These are phyloP conservation scores for Urtica urens DNA, from an alignment of 306 rosid species.

Conservation along the genomic window DNA sequence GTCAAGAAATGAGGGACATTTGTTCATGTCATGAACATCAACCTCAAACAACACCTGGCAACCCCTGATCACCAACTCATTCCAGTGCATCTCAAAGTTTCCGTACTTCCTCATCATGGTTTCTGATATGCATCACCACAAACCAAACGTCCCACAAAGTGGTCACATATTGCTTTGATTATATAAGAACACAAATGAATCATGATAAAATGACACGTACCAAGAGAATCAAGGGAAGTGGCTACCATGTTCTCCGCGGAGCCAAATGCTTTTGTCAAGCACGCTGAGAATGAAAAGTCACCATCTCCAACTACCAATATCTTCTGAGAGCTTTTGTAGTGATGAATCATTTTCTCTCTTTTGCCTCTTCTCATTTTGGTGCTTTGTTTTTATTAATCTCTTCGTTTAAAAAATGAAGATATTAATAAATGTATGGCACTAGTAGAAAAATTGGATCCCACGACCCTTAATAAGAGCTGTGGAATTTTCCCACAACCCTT, in stretches of 20 bases:
- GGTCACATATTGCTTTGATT: not conserved
- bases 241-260: slow-evolving; percentile 19
- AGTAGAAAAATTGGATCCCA: no score
- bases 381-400: not conserved
- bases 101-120: not conserved
- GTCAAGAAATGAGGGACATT: not conserved
- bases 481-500: no score
- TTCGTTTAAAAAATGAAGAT: no score
- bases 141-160: not conserved
- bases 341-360: slow-evolving; percentile 9
- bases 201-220: not conserved
- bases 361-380: not conserved
- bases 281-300: slow-evolving; percentile 25
- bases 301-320: slow-evolving; percentile 26
- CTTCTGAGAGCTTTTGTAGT: slow-evolving; percentile 14
- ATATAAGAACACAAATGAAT: not conserved
- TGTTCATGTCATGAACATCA: slow-evolving; percentile 11
- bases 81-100: not conserved
- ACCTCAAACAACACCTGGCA: slow-evolving; percentile 15
- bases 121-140: not conserved
- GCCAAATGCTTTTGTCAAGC: slow-evolving; percentile 19
- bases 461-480: no score
- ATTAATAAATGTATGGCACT: no score
- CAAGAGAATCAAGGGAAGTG: slow-evolving; percentile 16
- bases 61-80: slow-evolving; percentile 6